phyloP scores from a whole-genome alignment of 305 asterid genomes.

The Solanum chacoense region DNA sequence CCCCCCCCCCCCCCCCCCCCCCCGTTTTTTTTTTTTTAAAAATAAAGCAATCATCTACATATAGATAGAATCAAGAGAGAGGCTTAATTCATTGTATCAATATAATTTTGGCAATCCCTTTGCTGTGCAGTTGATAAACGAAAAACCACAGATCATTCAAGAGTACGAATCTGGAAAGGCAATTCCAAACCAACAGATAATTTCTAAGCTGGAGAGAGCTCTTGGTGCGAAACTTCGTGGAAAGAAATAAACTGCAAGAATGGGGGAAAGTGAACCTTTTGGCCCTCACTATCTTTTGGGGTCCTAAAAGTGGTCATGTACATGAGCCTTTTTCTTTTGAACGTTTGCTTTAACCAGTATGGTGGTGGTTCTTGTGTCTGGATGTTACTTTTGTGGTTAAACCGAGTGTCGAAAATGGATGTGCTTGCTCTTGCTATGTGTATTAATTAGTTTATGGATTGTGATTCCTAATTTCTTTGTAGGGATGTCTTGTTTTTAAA shows the following conservation, averaged over 20 bases:
- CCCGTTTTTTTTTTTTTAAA: not conserved
- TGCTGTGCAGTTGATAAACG: conserved; percentile 60
- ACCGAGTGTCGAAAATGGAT: not conserved
- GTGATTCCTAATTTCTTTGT: not conserved
- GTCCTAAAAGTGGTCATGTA: conserved; percentile 30
- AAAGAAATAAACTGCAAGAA: conserved; percentile 32
- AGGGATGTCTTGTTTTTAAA: not conserved
- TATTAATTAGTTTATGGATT: not conserved
- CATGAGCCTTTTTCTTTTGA: conserved; percentile 9
- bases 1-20: not conserved
- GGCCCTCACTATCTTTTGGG: not conserved
- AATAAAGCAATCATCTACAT: not conserved
- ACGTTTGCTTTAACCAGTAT: conserved; percentile 2
- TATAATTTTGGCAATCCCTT: not conserved
- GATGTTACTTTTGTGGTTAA: not conserved
- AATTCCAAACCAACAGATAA: conserved; percentile 91
- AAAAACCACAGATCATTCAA: conserved; percentile 87
- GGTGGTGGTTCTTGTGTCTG: conserved; percentile 3
- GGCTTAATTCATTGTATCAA: not conserved
- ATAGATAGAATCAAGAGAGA: not conserved
- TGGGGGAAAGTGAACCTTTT: not conserved
- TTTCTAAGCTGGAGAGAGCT: conserved; percentile 82
- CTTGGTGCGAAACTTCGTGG: conserved; percentile 81
- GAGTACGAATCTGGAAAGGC: conserved; percentile 99
- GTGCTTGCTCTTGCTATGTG: not conserved